These are phyloP conservation scores for Crucihimalaya himalaica DNA, from an alignment of 345 rosid genomes.

Conservation along the genomic window DNA sequence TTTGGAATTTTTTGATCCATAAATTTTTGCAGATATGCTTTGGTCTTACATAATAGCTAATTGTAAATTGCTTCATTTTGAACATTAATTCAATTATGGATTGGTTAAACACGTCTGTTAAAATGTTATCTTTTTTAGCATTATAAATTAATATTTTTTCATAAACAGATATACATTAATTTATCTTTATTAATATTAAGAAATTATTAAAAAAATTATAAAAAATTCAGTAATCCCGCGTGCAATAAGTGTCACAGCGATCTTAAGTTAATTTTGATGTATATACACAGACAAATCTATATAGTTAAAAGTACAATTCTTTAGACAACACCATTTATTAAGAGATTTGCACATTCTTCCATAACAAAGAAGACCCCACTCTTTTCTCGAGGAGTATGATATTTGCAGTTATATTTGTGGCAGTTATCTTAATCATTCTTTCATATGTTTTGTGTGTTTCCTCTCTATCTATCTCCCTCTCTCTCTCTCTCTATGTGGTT, in stretches of 20 bases:
- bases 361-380: constrained; percentile 38
- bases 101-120: not conserved
- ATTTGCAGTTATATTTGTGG: constrained; percentile 42
- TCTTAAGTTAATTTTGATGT: not conserved
- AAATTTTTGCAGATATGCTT: too few species aligned
- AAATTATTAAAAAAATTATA: too few species aligned
- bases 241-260: not conserved
- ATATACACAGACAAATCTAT: not conserved
- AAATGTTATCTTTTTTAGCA: too few species aligned
- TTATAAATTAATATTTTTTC: too few species aligned
- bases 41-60: too few species aligned
- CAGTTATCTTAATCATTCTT: constrained; percentile 40
- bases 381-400: constrained; percentile 22
- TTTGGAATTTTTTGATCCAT: too few species aligned
- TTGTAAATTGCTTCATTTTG: too few species aligned
- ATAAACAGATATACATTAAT: too few species aligned
- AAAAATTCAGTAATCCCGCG: too few species aligned
- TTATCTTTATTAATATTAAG: too few species aligned
- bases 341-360: constrained; percentile 39
- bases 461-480: constrained; percentile 12
- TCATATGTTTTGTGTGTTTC: constrained; percentile 29
- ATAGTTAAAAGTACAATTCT: not conserved
- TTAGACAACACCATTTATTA: constrained; percentile 10
- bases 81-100: not conserved
- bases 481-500: constrained; percentile 11